Evolutionary conservation across 2,329 filamentous ascomycete genomes (phyloP).

Genomic region (Pyrenochaeta sp.): DNA sequence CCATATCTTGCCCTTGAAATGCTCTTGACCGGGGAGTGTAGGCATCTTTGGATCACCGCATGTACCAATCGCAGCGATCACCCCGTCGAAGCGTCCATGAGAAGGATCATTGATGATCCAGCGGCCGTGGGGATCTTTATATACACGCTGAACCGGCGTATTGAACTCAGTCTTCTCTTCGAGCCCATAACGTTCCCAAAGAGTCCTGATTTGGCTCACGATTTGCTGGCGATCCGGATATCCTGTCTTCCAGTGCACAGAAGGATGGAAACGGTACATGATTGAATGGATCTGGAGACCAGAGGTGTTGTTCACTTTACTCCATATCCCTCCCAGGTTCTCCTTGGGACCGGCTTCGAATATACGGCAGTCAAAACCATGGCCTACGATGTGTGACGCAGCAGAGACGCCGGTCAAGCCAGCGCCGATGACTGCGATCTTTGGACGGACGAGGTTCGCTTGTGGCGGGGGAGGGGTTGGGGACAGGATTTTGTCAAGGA

Average conservation of each 20-base stretch:
- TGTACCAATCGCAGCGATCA: conserved; percentile 80
- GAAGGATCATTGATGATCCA: conserved; percentile 81
- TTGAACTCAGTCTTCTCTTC: conserved; percentile 76
- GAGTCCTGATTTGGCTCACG: conserved; percentile 71
- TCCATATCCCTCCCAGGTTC: conserved; percentile 81
- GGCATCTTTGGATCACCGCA: conserved; percentile 82
- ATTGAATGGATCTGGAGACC: conserved; percentile 83
- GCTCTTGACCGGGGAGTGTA: conserved; percentile 72
- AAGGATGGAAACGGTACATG: conserved; percentile 90
- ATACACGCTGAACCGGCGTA: conserved; percentile 72
- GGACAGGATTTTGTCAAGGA: conserved; percentile 71
- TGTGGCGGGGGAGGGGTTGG: conserved; percentile 72
- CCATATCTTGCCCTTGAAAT: conserved; percentile 75
- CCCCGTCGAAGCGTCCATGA: conserved; percentile 77
- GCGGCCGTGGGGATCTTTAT: conserved; percentile 71
- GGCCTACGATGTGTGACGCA: conserved; percentile 82
- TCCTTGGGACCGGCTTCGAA: conserved; percentile 76
- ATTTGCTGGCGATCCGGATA: conserved; percentile 83
- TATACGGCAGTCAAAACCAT: conserved; percentile 82
- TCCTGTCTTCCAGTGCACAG: conserved; percentile 75
- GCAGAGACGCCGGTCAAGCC: conserved; percentile 77
- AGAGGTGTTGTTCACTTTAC: conserved; percentile 81
- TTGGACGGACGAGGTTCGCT: conserved; percentile 66
- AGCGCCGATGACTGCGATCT: conserved; percentile 58
- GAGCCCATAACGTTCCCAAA: conserved; percentile 80